A percentile compares a stretch with the other conserved stretches of the same genome.
Evolutionary conservation across 306 rosid species (phyloP).

Genomic region (Gynostemma pentaphyllum): DNA sequence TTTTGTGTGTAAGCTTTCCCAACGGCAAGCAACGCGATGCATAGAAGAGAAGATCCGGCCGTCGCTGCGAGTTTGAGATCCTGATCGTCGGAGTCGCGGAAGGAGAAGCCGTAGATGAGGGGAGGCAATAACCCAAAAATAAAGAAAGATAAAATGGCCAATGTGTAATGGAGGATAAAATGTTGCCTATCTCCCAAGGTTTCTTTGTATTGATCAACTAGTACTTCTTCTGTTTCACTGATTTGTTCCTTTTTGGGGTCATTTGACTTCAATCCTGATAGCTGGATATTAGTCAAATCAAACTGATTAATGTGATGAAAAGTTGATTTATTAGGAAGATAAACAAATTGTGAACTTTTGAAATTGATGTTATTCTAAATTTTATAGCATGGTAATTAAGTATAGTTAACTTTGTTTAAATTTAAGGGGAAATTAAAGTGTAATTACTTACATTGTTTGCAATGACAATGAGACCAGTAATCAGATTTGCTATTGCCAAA

Average conservation of each 20-base stretch:
- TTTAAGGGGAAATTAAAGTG: not conserved
- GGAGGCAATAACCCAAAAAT: constrained; percentile 61
- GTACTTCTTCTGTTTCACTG: not conserved
- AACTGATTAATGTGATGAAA: too few species aligned
- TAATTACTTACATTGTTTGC: constrained; percentile 48
- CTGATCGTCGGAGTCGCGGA: constrained; percentile 31
- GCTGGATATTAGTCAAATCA: constrained; percentile 18
- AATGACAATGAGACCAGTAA: constrained; percentile 62
- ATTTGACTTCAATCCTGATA: constrained; percentile 37
- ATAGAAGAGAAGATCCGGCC: constrained; percentile 47
- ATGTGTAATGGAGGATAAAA: constrained; percentile 41
- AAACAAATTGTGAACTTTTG: too few species aligned
- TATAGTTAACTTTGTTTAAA: too few species aligned
- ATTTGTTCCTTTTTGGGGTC: constrained; percentile 11
- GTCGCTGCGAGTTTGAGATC: constrained; percentile 59
- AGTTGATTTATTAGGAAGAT: too few species aligned
- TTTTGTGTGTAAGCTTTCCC: constrained; percentile 39
- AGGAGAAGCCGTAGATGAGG: constrained; percentile 55
- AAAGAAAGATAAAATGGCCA: constrained; percentile 47
- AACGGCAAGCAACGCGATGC: constrained; percentile 50
- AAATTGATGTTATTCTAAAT: too few species aligned
- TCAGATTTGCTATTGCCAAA: constrained; percentile 63
- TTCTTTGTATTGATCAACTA: constrained; percentile 30
- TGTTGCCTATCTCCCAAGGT: constrained; percentile 35
- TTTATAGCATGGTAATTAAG: too few species aligned